These are phyloP conservation scores for Pouteria glomerata DNA, from an alignment of 148 eudicot genomes.

Conservation along the genomic window DNA sequence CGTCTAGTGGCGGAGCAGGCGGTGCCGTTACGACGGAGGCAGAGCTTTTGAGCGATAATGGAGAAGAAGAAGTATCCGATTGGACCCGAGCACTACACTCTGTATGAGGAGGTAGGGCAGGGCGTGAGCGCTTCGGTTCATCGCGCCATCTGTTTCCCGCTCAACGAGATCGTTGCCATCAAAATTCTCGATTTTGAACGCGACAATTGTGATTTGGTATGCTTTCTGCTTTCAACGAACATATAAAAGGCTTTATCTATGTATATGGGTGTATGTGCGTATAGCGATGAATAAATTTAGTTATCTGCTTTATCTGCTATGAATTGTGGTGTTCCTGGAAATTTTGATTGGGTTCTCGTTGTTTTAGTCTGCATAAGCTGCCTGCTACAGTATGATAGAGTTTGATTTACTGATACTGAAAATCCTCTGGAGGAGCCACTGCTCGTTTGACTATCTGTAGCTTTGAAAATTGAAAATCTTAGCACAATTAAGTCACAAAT, in stretches of 20 bases:
- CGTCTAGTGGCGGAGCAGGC: conserved; percentile 24
- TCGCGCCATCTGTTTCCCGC: conserved; percentile 65
- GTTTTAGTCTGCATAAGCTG: too few relatives aligned
- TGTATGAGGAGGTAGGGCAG: conserved; percentile 84
- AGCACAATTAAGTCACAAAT: neutral
- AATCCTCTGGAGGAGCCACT: neutral
- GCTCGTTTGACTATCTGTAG: neutral
- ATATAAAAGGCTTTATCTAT: too few relatives aligned
- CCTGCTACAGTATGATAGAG: too few relatives aligned
- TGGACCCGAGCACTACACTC: conserved; percentile 62
- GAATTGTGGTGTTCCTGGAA: too few relatives aligned
- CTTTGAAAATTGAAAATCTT: neutral
- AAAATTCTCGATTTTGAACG: conserved; percentile 93
- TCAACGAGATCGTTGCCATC: conserved; percentile 70
- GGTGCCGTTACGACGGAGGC: neutral
- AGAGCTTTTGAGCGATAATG: conserved; percentile 15
- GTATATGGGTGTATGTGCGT: neutral
- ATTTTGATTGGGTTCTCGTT: too few relatives aligned
- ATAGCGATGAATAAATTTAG: neutral
- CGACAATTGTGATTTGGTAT: conserved; percentile 79
- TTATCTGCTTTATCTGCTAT: neutral
- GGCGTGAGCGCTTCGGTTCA: conserved; percentile 87
- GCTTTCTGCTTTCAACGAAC: neutral
- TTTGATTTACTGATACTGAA: too few relatives aligned
- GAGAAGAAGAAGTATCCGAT: conserved; percentile 84